Percentiles rank a stretch among this genome's conserved stretches.
Conservation (phyloP, 2,329 filamentous ascomycete genomes). For the Tolypocladium sp. region DNA sequence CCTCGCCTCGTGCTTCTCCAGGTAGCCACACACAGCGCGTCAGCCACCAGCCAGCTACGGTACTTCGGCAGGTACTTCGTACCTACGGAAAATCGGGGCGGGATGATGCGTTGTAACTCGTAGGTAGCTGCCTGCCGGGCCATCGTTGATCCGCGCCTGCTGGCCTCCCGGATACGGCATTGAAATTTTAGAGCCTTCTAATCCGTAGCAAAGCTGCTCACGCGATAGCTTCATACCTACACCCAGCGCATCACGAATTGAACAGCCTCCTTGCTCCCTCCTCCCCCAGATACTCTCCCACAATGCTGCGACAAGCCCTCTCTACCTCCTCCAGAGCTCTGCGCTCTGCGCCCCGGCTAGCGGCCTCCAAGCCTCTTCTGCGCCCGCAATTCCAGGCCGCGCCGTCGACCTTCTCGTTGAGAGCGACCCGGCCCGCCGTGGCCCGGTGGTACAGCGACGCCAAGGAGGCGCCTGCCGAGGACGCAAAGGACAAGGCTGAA, state of each 20-base stretch:
- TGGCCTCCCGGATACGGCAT: constrained; percentile 4
- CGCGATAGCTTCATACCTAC: background rate
- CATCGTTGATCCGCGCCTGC: constrained; percentile 6
- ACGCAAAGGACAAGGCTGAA: constrained; percentile 8
- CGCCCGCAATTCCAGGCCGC: constrained; percentile 27
- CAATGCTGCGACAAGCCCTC: constrained; percentile 38
- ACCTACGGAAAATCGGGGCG: background rate
- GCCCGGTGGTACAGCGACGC: constrained; percentile 41
- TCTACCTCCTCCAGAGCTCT: constrained; percentile 33
- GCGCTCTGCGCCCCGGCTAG: constrained; percentile 28
- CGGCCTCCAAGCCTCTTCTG: constrained; percentile 23
- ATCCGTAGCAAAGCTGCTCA: constrained; percentile 3
- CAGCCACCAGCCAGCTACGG: background rate
- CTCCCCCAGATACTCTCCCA: constrained; percentile 6
- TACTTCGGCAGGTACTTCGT: background rate
- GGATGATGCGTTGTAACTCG: background rate
- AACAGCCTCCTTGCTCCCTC: constrained; percentile 4
- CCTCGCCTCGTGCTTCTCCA: constrained; percentile 10
- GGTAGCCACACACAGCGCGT: constrained; percentile 26
- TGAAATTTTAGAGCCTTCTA: constrained; percentile 20
- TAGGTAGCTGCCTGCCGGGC: constrained; percentile 1
- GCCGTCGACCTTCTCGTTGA: constrained; percentile 25
- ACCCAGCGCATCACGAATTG: background rate
- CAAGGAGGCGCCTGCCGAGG: constrained; percentile 23
- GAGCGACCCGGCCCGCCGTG: constrained; percentile 23